Evolutionary conservation across 1,139 yeast genomes (phyloP), one percentile per base, ranked within the genome.

Genomic region (Pichia sp.): DNA sequence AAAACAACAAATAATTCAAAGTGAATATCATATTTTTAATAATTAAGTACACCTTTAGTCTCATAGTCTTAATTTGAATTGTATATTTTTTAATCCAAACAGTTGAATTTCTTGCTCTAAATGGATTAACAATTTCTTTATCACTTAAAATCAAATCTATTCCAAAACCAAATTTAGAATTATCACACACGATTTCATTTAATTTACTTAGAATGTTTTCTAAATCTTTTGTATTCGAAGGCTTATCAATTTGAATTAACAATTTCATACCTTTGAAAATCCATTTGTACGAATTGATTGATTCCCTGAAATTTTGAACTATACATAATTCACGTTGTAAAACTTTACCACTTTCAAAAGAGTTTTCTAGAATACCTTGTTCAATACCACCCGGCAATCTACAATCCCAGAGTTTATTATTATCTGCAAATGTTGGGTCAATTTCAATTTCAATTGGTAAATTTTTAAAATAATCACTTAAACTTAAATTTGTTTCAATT

Each of bases 1-100:
- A 66, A 64, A 74, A 73, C 37, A 75, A 57, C 41, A 76, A 68
- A 55, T 76, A 76, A 52, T 73, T 74, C 51, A 75, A 57, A 8
- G 74, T 59, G 50, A 72, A 76, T 22, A 73, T 59, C 59, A 75
- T 56, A 67, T 74, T 71, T 54, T 76, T 69, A 25, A 73, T 60
- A n/a, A 70, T 61, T 38, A 74, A 50, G 46, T 51, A 62, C 39
- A 63, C 50, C 42, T 65, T 60, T 42, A 65, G 56, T 45, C 60
- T 60, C 53, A 56, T 56, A 40, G 64, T 54, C 27, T 61, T 59
- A 20, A 58, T 56, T 34, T 53, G 52, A 15, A 52, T 54, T 7
- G 60, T 61, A 46, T 57, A 56, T 32, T 52, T 49, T 15, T 59
- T 49, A 20, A 55, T 51, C 49, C 56, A 53, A 32, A 53, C 55